phyloP scores from a whole-genome alignment of 176 grass and related monocot species.

The Otatea glauca region DNA sequence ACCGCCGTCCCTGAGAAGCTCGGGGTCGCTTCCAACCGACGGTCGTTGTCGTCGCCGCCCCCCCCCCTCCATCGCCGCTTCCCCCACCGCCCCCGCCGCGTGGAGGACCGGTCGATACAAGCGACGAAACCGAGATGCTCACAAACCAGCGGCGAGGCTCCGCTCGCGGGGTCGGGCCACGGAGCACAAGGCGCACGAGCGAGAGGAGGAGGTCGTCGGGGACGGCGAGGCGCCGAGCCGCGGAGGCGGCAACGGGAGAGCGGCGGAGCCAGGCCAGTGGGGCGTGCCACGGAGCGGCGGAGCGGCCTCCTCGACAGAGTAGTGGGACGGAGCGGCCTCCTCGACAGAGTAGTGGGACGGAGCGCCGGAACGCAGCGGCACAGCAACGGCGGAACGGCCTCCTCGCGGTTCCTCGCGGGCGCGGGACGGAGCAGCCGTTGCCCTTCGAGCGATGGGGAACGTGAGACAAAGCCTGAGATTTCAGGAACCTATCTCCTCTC shows the following conservation, averaged over 20 bases:
- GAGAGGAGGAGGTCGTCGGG: constrained; percentile 61
- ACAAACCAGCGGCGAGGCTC: constrained; percentile 62
- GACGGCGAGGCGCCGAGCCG: background rate
- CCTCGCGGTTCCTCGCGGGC: no score
- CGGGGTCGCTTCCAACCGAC: constrained; percentile 49
- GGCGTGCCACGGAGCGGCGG: background rate
- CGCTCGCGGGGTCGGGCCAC: constrained; percentile 35
- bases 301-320: background rate
- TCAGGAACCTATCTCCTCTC: no score
- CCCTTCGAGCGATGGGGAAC: no score
- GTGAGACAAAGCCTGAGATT: no score
- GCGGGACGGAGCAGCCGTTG: no score
- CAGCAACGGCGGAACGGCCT: no score
- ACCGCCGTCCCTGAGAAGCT: constrained; percentile 44
- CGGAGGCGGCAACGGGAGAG: constrained; percentile 35
- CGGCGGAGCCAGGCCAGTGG: background rate
- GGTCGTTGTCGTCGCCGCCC: constrained; percentile 47
- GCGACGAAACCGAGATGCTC: constrained; percentile 61
- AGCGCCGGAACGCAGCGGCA: no score
- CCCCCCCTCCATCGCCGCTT: constrained; percentile 36
- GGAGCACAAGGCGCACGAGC: constrained; percentile 58
- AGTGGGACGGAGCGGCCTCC: background rate
- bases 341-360: no score
- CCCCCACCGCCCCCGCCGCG: constrained; percentile 57
- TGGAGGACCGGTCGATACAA: constrained; percentile 50